These are phyloP conservation scores for Delonix regia DNA, from an alignment of 306 rosid genomes.

Conservation along the genomic window DNA sequence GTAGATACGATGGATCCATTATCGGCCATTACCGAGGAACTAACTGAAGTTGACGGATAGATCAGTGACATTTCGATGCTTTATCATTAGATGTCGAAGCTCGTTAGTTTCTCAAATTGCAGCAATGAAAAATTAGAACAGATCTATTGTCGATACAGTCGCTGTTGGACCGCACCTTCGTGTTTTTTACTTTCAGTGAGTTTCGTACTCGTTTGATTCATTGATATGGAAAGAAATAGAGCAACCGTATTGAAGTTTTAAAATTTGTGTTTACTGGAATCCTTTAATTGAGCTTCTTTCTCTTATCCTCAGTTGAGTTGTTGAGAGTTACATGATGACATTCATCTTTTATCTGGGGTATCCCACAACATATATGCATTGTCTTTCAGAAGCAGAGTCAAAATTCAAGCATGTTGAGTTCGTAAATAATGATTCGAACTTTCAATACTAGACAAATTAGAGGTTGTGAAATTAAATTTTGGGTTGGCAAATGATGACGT, in stretches of 20 bases:
- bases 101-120: no score
- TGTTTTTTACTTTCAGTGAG: slow-evolving; percentile 58
- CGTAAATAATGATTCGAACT: neutral
- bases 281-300: neutral
- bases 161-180: slow-evolving; percentile 68
- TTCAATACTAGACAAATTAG: neutral
- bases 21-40: no score
- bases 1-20: no score
- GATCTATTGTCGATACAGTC: slow-evolving; percentile 52
- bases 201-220: neutral
- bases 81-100: no score
- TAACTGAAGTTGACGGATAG: no score
- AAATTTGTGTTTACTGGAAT: neutral
- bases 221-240: neutral
- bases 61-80: no score
- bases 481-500: neutral
- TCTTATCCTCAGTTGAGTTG: slow-evolving; percentile 1
- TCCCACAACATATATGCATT: neutral
- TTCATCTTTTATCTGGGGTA: neutral
- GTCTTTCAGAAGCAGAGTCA: neutral
- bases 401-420: neutral
- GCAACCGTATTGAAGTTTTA: neutral
- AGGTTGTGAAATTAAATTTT: neutral
- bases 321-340: neutral
- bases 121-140: no score